Percentiles rank a stretch among this genome's conserved stretches.
These are phyloP conservation scores for Fusarium sp. DNA, from an alignment of 2,329 filamentous ascomycete genomes.

Conservation along the genomic window DNA sequence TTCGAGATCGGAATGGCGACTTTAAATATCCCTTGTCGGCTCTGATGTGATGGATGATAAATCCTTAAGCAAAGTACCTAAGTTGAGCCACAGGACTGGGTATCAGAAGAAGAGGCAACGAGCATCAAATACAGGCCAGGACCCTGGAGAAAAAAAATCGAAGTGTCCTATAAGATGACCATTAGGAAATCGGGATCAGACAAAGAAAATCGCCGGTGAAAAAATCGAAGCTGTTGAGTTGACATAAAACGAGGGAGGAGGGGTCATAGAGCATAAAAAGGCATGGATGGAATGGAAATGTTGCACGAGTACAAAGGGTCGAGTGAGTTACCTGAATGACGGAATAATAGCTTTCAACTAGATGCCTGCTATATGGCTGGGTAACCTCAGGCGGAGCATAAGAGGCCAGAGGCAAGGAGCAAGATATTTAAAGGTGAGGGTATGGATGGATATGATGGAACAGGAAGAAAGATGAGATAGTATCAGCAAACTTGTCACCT, in stretches of 20 bases:
- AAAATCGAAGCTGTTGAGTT: not conserved
- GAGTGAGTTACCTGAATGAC: constrained; percentile 19
- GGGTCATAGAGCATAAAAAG: constrained; percentile 18
- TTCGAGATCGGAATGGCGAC: not conserved
- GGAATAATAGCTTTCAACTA: not conserved
- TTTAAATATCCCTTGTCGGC: constrained; percentile 12
- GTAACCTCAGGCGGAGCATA: not conserved
- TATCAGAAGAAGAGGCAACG: not conserved
- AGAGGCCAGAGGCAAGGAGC: constrained; percentile 5
- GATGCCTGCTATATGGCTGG: not conserved
- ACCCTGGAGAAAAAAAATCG: not conserved
- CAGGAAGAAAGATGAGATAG: constrained; percentile 5
- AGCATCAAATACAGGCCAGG: not conserved
- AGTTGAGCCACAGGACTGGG: not conserved
- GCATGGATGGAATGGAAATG: constrained; percentile 1
- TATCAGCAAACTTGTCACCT: constrained; percentile 18
- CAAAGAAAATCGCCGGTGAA: not conserved
- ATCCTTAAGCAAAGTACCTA: constrained; percentile 4
- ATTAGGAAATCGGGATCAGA: not conserved
- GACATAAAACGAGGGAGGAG: constrained; percentile 12
- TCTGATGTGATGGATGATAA: constrained; percentile 5
- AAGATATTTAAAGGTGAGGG: constrained; percentile 4
- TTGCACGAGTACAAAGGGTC: constrained; percentile 15
- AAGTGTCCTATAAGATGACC: constrained; percentile 1
- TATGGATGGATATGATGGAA: constrained; percentile 1